Base-by-base conservation (phyloP, 768 basidiomycete species). In the Termitomyces sp. region DNA sequence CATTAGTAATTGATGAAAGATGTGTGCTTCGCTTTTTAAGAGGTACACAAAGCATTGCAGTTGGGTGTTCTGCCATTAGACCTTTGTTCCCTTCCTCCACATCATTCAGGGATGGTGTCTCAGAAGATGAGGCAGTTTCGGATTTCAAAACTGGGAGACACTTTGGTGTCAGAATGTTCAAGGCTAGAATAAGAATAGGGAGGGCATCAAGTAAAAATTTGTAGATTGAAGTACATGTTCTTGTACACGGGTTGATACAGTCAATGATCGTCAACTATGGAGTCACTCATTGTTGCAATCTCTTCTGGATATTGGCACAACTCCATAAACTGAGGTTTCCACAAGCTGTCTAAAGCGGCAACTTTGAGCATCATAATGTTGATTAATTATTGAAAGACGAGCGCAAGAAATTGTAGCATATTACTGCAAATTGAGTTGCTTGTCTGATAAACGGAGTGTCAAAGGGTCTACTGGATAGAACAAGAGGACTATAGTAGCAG, bases 191-290 rank as follows among this genome's bases (percentile, higher is more conserved):
- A 9, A 91, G 68, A 57, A 92, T 81, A 2, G 90, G 91, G 12
- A 94, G 78, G 0, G 85, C 77, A 64, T 94, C 93, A 9, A 93
- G 78, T 56, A 92, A 75, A 65, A 86, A 79, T 67, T 90, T 92
- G 73, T 95, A 94, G 7, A 92, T 62, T 1, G 84, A 77, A 1
- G 88, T 86, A 61, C 93, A 93, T 0, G 86, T 83, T 22, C 86
- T 90, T 90, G 60, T 10, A 41, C 12, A 28, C 44, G 29, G 39
- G 34, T 52, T 20, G 33, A 26, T 4, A 28, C 1, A 29, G 16
- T 15, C 65, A 29, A 29, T 29, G 29, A 29, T 29, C 29, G 29
- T 33, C 33, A 33, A 33, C 10, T 4, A 33, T 33, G 33, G 33
- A 33, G 33, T 33, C 33, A 33, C 33, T 33, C 33, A 33, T 33